These are phyloP conservation scores for Deinandra increscens DNA, from an alignment of 129 eudicot genomes.

Conservation along the genomic window DNA sequence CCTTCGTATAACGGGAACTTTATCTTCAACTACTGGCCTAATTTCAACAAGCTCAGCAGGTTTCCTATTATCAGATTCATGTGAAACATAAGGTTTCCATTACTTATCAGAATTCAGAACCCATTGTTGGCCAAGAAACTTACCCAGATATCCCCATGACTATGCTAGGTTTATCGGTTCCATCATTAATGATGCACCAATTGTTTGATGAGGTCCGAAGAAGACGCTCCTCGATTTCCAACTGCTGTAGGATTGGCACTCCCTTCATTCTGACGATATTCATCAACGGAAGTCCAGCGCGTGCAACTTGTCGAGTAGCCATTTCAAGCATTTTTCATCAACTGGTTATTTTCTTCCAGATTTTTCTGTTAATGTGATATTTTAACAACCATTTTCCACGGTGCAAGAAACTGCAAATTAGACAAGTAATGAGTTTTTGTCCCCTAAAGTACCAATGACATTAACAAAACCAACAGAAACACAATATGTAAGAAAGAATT, in stretches of 20 bases:
- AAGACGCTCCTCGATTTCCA: constrained; percentile 73
- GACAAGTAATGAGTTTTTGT: too few species aligned
- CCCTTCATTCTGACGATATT: constrained; percentile 60
- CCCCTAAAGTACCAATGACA: too few species aligned
- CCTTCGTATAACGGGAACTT: constrained; percentile 77
- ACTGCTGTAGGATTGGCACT: constrained; percentile 68
- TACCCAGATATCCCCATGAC: constrained; percentile 95
- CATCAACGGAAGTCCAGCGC: constrained; percentile 57
- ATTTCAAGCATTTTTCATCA: constrained; percentile 30
- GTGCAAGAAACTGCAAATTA: too few species aligned
- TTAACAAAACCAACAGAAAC: too few species aligned
- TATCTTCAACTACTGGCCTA: constrained; percentile 55
- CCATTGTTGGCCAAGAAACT: not conserved
- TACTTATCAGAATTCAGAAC: not conserved
- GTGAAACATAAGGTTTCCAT: constrained; percentile 22
- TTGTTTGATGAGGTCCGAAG: constrained; percentile 73
- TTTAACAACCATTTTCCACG: too few species aligned
- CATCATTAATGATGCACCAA: constrained; percentile 95
- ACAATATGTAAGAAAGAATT: too few species aligned
- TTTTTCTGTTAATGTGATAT: too few species aligned
- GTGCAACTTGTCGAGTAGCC: constrained; percentile 36
- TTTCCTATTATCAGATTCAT: constrained; percentile 58
- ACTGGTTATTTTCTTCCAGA: too few species aligned
- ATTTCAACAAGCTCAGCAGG: constrained; percentile 79
- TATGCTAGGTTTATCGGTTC: constrained; percentile 56